Conservation (phyloP, 1,284 basidiomycete genomes). For the Coniferiporia weirii region DNA sequence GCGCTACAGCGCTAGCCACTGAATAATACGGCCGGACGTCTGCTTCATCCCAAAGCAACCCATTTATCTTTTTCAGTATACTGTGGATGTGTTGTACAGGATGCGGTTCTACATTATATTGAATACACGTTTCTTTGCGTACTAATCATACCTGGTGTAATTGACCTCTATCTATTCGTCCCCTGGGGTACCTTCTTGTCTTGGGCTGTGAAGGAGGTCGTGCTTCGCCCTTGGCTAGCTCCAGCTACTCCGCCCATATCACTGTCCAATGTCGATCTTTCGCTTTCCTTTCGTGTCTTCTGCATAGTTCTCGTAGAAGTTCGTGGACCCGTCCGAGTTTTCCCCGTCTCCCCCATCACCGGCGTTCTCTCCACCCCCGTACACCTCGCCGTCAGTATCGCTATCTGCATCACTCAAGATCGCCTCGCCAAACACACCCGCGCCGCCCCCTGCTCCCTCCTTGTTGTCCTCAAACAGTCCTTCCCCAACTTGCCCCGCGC, state of each 20-base stretch:
- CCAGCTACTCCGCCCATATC: neutral
- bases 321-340: slow-evolving; percentile 51
- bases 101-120: too few relatives aligned
- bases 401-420: slow-evolving; percentile 11
- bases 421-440: slow-evolving; percentile 11
- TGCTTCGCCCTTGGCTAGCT: neutral
- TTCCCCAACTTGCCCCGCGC: too few relatives aligned
- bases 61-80: too few relatives aligned
- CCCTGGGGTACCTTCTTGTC: neutral
- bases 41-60: too few relatives aligned
- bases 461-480: neutral
- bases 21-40: too few relatives aligned
- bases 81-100: too few relatives aligned
- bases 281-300: slow-evolving; percentile 77
- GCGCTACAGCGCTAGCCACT: too few relatives aligned
- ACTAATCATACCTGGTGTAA: too few relatives aligned
- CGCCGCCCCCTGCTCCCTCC: slow-evolving; percentile 12
- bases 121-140: too few relatives aligned
- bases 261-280: slow-evolving; percentile 20
- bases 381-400: neutral
- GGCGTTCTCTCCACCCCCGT: neutral
- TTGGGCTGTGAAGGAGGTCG: neutral
- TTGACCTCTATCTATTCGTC: too few relatives aligned
- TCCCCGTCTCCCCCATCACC: slow-evolving; percentile 35
- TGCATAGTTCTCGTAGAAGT: slow-evolving; percentile 83